These are phyloP conservation scores for Capsicum rhomboideum DNA, from an alignment of 257 asterid genomes.

Conservation along the genomic window DNA sequence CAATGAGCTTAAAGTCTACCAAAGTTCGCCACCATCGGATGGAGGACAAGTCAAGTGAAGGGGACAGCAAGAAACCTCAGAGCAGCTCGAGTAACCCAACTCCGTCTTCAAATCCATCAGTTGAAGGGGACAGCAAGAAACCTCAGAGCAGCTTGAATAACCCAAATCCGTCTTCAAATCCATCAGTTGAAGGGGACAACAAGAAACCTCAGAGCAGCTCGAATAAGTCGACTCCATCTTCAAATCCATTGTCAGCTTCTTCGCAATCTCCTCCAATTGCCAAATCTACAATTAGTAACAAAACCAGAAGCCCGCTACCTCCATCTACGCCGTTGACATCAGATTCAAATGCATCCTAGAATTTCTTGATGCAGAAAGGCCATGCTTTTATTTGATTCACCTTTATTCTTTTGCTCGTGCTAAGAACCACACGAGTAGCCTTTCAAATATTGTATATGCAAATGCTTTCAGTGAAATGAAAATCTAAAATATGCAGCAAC, in stretches of 20 bases:
- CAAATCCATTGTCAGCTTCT: constrained; percentile 32
- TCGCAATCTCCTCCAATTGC: constrained; percentile 26
- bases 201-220: constrained; percentile 41
- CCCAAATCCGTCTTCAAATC: constrained; percentile 24
- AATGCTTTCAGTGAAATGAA: background rate
- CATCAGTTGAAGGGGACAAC: constrained; percentile 39
- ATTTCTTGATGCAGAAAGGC: background rate
- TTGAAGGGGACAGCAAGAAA: constrained; percentile 41
- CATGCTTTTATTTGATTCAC: background rate
- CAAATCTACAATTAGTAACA: constrained; percentile 10
- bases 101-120: constrained; percentile 28
- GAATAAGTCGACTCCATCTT: constrained; percentile 20
- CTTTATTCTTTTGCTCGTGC: background rate
- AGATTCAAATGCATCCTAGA: constrained; percentile 14
- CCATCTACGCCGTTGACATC: constrained; percentile 18
- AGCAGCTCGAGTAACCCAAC: constrained; percentile 32
- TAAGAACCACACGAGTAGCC: constrained; percentile 2
- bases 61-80: constrained; percentile 40
- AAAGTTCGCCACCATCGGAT: constrained; percentile 46
- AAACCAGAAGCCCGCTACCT: constrained; percentile 22
- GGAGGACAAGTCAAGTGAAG: constrained; percentile 46
- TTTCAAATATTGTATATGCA: constrained; percentile 4
- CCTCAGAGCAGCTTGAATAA: constrained; percentile 36
- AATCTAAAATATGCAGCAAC: background rate
- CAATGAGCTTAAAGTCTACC: constrained; percentile 48